Percentiles rank a stretch among this genome's conserved stretches.
These are phyloP conservation scores for Alternaria dauci DNA, from an alignment of 2,329 filamentous ascomycete species.

Conservation along the genomic window DNA sequence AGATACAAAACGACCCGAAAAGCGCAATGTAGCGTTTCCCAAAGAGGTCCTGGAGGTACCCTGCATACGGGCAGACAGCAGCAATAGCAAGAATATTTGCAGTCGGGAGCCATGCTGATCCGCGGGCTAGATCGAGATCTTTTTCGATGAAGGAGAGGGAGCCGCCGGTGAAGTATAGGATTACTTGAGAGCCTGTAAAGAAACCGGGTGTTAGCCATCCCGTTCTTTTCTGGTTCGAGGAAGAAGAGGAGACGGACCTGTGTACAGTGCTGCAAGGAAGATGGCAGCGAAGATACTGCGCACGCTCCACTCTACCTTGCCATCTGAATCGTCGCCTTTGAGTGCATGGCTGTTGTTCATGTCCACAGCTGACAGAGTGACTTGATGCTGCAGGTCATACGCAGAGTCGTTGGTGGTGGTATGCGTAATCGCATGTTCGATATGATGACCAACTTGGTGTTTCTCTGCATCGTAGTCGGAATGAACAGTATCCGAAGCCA, in stretches of 20 bases:
- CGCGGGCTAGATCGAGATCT: slow-evolving; percentile 34
- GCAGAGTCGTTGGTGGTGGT: slow-evolving; percentile 22
- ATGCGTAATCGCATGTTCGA: slow-evolving; percentile 34
- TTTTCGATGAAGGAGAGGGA: slow-evolving; percentile 43
- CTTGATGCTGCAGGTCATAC: slow-evolving; percentile 35
- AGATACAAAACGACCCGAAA: slow-evolving; percentile 42
- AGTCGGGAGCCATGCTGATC: slow-evolving; percentile 45
- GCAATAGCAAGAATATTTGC: slow-evolving; percentile 49
- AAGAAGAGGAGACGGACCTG: slow-evolving; percentile 29
- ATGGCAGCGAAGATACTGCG: slow-evolving; percentile 47
- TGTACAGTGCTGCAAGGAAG: slow-evolving; percentile 51
- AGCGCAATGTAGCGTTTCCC: slow-evolving; percentile 49
- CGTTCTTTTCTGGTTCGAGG: too few relatives aligned
- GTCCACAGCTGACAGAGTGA: slow-evolving; percentile 44
- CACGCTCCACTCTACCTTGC: slow-evolving; percentile 49
- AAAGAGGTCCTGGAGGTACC: slow-evolving; percentile 49
- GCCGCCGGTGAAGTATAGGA: slow-evolving; percentile 47
- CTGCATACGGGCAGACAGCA: slow-evolving; percentile 45
- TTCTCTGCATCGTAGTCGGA: slow-evolving; percentile 33
- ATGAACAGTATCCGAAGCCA: slow-evolving; percentile 5
- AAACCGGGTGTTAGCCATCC: neutral
- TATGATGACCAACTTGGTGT: slow-evolving; percentile 31
- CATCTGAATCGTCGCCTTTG: slow-evolving; percentile 53
- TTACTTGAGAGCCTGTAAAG: slow-evolving; percentile 43
- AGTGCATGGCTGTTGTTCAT: slow-evolving; percentile 46